Base-by-base conservation (phyloP, 352 stramenopile species). In the Pythium apleroticum region DNA sequence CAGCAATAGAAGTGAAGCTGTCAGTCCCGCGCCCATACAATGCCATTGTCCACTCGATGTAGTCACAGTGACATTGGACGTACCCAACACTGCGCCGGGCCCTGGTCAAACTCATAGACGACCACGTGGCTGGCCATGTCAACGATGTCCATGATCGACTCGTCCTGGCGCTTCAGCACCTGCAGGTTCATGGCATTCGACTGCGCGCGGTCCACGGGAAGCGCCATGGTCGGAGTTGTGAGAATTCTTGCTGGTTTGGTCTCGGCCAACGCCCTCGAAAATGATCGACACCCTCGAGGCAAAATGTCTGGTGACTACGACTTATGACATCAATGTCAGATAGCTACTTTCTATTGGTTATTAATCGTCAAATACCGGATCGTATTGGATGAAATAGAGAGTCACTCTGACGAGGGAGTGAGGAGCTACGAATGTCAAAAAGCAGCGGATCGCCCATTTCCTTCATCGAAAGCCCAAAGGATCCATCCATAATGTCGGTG, bases 41-140 rank as follows among this genome's bases (percentile, higher is more conserved):
- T 41, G 33, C 33, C 43, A 50, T 25, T n/a, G 43, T 50, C 43
- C 43, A 50, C 0, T 6, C 39, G 11, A 17, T 24, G 37, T 3
- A 45, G 11, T 4, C 4, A 15, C 7, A 20, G 14, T 48, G 11
- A 8, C 5, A 14, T 9, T 19, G 39, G 17, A 27, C 84, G 73
- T 67, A 95, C 87, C 87, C 87, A 95, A 46, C 71, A 89, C 77
- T 95, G 84, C 50, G 77, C 33, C 33, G 20, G 79, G 43, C 69
- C 69, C 75, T 93, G 83, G 68, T 93, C 80, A 60, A 95, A 95
- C 76, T 95, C 87, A 78, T 95, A 95, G 65, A 95, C 86, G 52
- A 93, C 87, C 27, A 93, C 87, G 60, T 95, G 87, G 65, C 83
- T 93, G 57, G 85, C 84, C 30, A 77, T 95, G 77, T 90, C 87